Evolutionary conservation across 1,284 basidiomycete species (phyloP), one percentile per base, ranked within the genome.

Genomic region (Gymnopus androsaceus): DNA sequence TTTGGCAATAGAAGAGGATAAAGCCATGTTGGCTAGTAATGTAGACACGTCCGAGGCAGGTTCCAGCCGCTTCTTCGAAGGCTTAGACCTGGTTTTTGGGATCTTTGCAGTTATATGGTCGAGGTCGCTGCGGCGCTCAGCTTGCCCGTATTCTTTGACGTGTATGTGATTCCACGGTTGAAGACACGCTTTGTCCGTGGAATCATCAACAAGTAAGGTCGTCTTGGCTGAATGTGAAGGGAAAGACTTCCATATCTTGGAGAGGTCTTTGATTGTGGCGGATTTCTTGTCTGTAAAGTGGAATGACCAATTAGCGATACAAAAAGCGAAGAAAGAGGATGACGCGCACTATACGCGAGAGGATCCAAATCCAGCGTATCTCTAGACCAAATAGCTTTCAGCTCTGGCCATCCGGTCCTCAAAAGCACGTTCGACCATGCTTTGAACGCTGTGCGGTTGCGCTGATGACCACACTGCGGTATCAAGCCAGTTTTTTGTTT

Each of bases 381-480:
- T 48, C 92, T 73, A 5, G 89, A 88, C 92, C 92, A 94, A 0
- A 92, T 75, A 0, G 84, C 85, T 19, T 81, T 69, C 9, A 94
- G 67, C 38, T 73, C 68, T 11, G 66, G n/a, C 63, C 54, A 73
- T 75, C 27, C 73, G 61, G 4, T 70, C 62, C 3, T 73, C 79
- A 67, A 88, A 90, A 57, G 77, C 78, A 50, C 73, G 75, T 28
- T 77, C 66, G 0, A 88, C 85, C 88, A 91, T 90, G 61, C 84
- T 82, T 0, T 75, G 70, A 3, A 95, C 93, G 63, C 85, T 93
- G 55, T 86, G 81, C 0, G 89, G 87, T 66, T 92, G 87, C 1
- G 92, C 92, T 1, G 87, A 90, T 60, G 88, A 91, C 92, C 93
- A 95, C 0, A 95, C 82, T 83, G 94, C 90, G 4, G 87, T 84